Base-by-base conservation (phyloP, 2,329 filamentous ascomycete genomes). In the Aspergillus ruber region DNA sequence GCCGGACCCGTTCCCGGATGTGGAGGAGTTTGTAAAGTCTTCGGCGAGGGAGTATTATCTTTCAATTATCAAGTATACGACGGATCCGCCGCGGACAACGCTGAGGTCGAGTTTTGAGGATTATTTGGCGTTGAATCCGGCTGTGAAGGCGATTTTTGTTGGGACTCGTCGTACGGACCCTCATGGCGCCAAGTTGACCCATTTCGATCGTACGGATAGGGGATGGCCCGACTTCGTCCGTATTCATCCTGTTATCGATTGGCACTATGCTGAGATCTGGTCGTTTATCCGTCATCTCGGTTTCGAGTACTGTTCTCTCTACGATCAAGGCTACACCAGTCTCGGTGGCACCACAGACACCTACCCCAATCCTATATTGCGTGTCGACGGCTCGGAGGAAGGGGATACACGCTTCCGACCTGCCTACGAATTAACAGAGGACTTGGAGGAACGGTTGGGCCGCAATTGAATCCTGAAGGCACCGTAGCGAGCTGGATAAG, bases 211-310 rank as follows among this genome's bases (percentile, higher is more conserved):
- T 44, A 98, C 93, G 4, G 93, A 97, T 68, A 75, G 79, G 32
- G 90, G 85, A 2, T 98, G 93, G 93, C 93, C 93, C 32, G 73
- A 77, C 39, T 95, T 97, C 62, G 90, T 97, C 84, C 82, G 93
- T 49, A 78, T 97, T 50, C 90, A 98, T 68, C 91, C 93, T 0
- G 87, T 98, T 8, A 90, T 98, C 62, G 93, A 98, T 69, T 98
- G 93, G 93, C 88, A 93, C 66, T 95, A 96, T 68, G 81, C 82
- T 9, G 91, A 97, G 67, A 91, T 97, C 46, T 97, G 93, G 93
- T 82, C 84, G 15, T 90, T 94, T 63, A 75, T 88, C 77, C 62
- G 60, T 25, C 83, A 86, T 60, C 72, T 97, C 25, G 77, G 82
- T 1, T 83, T 97, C 23, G 83, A 84, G 4, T 98, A 95, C 64